Percentiles rank a stretch among this genome's conserved stretches.
These are phyloP conservation scores for Phytophthora syringae DNA, from an alignment of 352 stramenopile species.

Conservation along the genomic window DNA sequence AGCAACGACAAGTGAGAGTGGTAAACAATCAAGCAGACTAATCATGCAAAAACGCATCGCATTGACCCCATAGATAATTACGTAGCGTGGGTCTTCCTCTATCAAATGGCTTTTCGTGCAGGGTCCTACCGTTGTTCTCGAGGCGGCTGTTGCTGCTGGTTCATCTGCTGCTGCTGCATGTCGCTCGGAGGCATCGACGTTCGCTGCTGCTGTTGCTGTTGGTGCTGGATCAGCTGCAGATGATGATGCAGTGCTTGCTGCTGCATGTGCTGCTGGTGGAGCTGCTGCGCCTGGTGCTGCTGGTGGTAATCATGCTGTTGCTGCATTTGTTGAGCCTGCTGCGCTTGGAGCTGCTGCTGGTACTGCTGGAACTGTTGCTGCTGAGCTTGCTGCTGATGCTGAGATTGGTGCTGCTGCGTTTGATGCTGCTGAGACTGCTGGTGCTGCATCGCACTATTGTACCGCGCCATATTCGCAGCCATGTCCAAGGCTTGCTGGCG, in stretches of 20 bases:
- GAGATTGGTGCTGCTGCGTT: conserved; percentile 44
- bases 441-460: conserved; percentile 78
- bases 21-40: conserved; percentile 9
- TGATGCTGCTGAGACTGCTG: conserved; percentile 63
- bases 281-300: conserved; percentile 47
- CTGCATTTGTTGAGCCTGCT: conserved; percentile 37
- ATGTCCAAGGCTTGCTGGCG: conserved; percentile 86
- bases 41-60: too few relatives aligned
- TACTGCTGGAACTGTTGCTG: conserved; percentile 54
- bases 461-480: conserved; percentile 74
- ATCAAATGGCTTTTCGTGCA: conserved; percentile 17
- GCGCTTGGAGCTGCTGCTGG: conserved; percentile 58
- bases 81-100: conserved; percentile 25
- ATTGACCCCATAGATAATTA: conserved; percentile 43
- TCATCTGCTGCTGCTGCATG: conserved; percentile 36
- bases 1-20: conserved; percentile 54
- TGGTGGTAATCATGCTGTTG: conserved; percentile 47
- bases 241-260: conserved; percentile 58
- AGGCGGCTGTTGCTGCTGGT: conserved; percentile 34
- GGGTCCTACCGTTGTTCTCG: conserved; percentile 14
- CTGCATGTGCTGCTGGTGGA: conserved; percentile 66
- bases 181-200: conserved; percentile 37
- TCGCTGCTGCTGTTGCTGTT: conserved; percentile 38
- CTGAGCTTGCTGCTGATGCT: conserved; percentile 32
- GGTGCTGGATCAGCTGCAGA: conserved; percentile 55